These are phyloP conservation scores for Pythium biforme DNA, from an alignment of 352 stramenopile genomes.

Conservation along the genomic window DNA sequence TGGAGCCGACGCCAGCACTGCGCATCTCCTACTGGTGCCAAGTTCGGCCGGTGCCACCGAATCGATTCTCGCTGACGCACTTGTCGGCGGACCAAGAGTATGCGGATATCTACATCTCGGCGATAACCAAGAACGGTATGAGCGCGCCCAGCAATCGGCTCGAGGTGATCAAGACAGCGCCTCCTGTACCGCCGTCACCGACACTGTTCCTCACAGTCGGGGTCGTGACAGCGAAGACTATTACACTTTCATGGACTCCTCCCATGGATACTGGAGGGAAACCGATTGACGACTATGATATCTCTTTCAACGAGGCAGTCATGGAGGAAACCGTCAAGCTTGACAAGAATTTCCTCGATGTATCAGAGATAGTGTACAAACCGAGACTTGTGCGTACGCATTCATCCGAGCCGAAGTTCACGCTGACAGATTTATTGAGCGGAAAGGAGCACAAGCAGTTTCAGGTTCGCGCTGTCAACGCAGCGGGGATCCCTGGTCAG, in stretches of 20 bases:
- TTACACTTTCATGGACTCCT: constrained; percentile 62
- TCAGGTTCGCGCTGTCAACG: constrained; percentile 60
- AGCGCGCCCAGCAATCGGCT: constrained; percentile 51
- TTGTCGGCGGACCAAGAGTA: constrained; percentile 54
- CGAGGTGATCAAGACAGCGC: constrained; percentile 30
- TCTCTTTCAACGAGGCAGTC: constrained; percentile 57
- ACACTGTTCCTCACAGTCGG: constrained; percentile 51
- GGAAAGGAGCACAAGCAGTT: constrained; percentile 68
- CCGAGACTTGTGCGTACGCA: constrained; percentile 47
- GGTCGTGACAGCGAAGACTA: constrained; percentile 54
- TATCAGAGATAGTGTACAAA: constrained; percentile 62
- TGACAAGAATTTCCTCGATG: constrained; percentile 47
- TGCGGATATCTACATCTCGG: constrained; percentile 39
- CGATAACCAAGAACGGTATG: constrained; percentile 57
- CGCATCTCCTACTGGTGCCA: constrained; percentile 59
- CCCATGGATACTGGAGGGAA: constrained; percentile 59
- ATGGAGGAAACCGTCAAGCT: constrained; percentile 46
- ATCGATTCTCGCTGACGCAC: constrained; percentile 38
- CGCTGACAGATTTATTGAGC: constrained; percentile 47
- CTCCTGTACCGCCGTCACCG: constrained; percentile 35
- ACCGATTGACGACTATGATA: constrained; percentile 63
- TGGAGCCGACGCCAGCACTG: constrained; percentile 29
- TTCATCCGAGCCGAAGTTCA: constrained; percentile 38
- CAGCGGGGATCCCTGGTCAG: constrained; percentile 46
- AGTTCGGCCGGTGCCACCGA: constrained; percentile 40